phyloP scores from a whole-genome alignment of 192 early-diverging fungal species.

The Obelidium mucronatum region DNA sequence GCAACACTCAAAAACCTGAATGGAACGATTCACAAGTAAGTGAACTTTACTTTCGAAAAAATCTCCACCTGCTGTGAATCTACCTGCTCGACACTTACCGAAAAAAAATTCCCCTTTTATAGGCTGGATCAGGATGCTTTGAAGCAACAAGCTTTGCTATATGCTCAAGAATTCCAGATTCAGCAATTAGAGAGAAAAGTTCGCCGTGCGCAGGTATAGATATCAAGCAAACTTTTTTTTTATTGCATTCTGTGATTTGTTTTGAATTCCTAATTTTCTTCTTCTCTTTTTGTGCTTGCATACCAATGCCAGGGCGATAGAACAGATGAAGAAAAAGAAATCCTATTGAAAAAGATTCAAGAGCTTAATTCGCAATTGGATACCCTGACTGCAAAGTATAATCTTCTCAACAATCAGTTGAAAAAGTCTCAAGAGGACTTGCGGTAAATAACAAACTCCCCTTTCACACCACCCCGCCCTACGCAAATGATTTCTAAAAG shows the following conservation, averaged over 20 bases:
- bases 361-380: slow-evolving; percentile 56
- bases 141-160: slow-evolving; percentile 63
- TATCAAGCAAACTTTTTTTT: background rate
- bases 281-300: too few species aligned
- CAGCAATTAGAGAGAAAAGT: slow-evolving; percentile 71
- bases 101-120: background rate
- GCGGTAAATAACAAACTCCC: slow-evolving; percentile 32
- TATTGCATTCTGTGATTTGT: background rate
- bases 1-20: slow-evolving; percentile 57
- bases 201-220: slow-evolving; percentile 52
- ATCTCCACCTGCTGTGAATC: background rate
- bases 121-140: slow-evolving; percentile 66
- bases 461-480: too few species aligned
- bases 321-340: slow-evolving; percentile 69
- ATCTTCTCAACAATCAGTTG: slow-evolving; percentile 59
- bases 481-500: too few species aligned
- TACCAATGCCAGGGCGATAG: slow-evolving; percentile 52
- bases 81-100: background rate
- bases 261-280: background rate
- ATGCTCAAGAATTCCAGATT: slow-evolving; percentile 66
- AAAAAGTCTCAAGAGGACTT: slow-evolving; percentile 68
- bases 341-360: slow-evolving; percentile 54
- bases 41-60: background rate
- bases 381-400: slow-evolving; percentile 47
- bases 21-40: slow-evolving; percentile 54